Percentiles rank a stretch among this genome's conserved stretches.
phyloP scores from a whole-genome alignment of 371 early-diverging fungal species.

The Parasitella parasitica region DNA sequence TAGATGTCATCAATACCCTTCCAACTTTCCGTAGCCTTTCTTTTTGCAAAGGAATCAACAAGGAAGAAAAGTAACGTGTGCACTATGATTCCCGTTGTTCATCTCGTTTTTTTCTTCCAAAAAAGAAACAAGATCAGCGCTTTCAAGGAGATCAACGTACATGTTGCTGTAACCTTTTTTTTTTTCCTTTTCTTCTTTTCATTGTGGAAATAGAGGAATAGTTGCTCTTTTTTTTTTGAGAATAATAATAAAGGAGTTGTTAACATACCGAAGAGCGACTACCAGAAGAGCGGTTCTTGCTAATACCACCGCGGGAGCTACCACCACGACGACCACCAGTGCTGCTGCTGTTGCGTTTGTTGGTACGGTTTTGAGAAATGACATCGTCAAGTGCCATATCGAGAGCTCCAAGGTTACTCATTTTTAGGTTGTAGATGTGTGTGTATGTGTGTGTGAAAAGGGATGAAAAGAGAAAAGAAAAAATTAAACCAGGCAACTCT shows the following conservation, averaged over 20 bases:
- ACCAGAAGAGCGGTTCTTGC: conserved; percentile 27
- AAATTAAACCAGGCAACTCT: neutral
- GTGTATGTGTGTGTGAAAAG: neutral
- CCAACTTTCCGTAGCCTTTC: neutral
- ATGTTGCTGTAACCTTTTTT: neutral
- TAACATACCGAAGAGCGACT: conserved; percentile 40
- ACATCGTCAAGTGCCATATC: conserved; percentile 59
- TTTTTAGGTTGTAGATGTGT: neutral
- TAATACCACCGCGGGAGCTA: conserved; percentile 19
- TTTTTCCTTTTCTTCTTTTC: conserved; percentile 1
- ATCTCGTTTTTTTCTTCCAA: neutral
- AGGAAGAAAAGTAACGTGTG: neutral
- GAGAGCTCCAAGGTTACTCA: conserved; percentile 38
- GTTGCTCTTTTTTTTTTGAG: conserved; percentile 3
- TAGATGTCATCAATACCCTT: neutral
- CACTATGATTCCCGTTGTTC: too few species aligned
- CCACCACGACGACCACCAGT: conserved; percentile 18
- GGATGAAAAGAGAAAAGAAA: neutral
- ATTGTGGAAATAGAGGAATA: conserved; percentile 2
- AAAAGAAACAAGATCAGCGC: neutral
- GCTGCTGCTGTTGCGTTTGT: conserved; percentile 17
- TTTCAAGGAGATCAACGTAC: neutral
- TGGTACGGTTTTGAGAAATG: conserved; percentile 37
- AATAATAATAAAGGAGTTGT: conserved; percentile 10
- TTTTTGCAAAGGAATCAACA: neutral